A percentile compares a stretch with the other conserved stretches of the same genome.
Conservation (phyloP, 129 eudicot species). For the Flaveria robusta region DNA sequence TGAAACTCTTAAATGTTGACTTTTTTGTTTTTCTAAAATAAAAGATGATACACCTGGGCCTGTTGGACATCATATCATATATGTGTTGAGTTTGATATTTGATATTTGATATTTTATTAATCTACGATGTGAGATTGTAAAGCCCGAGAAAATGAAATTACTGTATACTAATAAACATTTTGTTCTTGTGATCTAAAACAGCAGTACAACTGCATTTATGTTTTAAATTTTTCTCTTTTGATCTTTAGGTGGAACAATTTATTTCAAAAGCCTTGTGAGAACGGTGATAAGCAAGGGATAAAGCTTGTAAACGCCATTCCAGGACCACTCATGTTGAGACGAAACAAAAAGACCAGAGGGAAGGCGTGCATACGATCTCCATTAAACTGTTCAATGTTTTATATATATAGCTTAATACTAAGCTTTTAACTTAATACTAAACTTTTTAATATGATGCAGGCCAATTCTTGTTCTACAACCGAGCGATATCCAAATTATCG, state of each 20-base stretch:
- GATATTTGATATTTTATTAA: no score
- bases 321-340: slow-evolving; percentile 79
- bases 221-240: neutral
- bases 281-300: slow-evolving; percentile 66
- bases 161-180: no score
- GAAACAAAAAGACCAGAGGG: slow-evolving; percentile 78
- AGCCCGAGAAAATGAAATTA: slow-evolving; percentile 59
- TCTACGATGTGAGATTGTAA: no score
- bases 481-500: no score
- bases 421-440: slow-evolving; percentile 5
- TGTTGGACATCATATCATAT: no score
- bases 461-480: slow-evolving; percentile 80
- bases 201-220: no score
- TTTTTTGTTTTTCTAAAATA: no score
- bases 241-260: slow-evolving; percentile 68
- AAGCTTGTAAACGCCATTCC: slow-evolving; percentile 67
- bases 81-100: no score
- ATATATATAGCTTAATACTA: neutral
- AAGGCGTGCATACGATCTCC: slow-evolving; percentile 45
- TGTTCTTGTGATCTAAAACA: no score
- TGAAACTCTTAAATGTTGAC: no score
- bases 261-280: slow-evolving; percentile 76
- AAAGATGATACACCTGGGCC: no score
- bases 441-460: slow-evolving; percentile 41
- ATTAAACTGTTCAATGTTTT: neutral